Percentiles rank a stretch among this genome's conserved stretches.
These are phyloP conservation scores for Sphaerulina musiva DNA, from an alignment of 2,329 filamentous ascomycete genomes.

Conservation along the genomic window DNA sequence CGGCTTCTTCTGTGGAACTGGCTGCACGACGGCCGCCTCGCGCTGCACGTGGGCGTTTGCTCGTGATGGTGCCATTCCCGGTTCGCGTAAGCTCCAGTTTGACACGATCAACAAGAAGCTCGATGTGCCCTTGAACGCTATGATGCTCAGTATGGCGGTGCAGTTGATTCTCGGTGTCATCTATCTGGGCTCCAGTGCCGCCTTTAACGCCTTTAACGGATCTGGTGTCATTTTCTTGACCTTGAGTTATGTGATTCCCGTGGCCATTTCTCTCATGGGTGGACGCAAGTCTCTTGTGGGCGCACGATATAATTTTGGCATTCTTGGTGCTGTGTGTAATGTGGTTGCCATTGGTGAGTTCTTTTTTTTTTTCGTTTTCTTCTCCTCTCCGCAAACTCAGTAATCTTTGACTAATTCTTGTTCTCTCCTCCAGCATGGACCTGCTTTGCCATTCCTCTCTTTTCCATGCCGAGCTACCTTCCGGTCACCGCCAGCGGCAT, in stretches of 20 bases:
- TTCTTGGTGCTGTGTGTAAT: constrained; percentile 57
- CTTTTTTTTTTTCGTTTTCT: too few species aligned
- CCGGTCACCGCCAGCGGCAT: constrained; percentile 54
- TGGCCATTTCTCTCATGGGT: constrained; percentile 56
- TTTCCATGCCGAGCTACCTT: constrained; percentile 59
- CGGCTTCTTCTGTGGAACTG: constrained; percentile 60
- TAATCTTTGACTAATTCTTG: too few species aligned
- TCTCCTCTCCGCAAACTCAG: too few species aligned
- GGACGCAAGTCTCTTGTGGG: constrained; percentile 54
- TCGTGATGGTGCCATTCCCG: constrained; percentile 63
- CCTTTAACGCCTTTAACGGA: constrained; percentile 60
- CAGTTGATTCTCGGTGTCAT: constrained; percentile 59
- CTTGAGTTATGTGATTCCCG: constrained; percentile 60
- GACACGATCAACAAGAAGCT: constrained; percentile 55
- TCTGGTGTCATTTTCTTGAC: constrained; percentile 58
- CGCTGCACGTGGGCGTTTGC: constrained; percentile 65
- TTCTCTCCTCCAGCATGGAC: constrained; percentile 51
- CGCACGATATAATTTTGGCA: constrained; percentile 56
- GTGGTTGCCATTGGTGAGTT: constrained; percentile 56
- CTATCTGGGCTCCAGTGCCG: constrained; percentile 62
- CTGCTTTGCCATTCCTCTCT: constrained; percentile 61
- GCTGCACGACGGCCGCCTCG: constrained; percentile 62
- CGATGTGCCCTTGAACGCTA: constrained; percentile 62
- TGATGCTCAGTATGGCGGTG: constrained; percentile 63
- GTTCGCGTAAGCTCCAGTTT: constrained; percentile 48